Evolutionary conservation across 2,329 filamentous ascomycete genomes (phyloP), one percentile per base, ranked within the genome.

Genomic region (Endocalyx cinctus): DNA sequence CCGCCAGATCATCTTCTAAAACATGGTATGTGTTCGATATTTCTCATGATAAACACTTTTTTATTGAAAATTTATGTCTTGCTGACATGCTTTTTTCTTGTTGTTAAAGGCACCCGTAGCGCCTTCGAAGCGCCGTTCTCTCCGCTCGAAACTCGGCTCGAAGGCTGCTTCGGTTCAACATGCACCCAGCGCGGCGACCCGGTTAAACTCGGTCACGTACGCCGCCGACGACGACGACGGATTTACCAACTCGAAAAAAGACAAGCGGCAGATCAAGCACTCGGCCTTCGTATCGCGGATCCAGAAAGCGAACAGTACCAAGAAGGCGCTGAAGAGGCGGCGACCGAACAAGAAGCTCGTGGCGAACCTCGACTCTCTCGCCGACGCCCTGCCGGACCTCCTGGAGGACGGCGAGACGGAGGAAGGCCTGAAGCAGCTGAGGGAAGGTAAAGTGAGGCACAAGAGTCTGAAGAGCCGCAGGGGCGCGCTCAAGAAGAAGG

Each of bases 221-320:
- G 69, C 73, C 46, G 54, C 63, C 29, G 67, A 72, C 11, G 35
- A 43, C 2, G 35, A 28, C 28, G 72, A 79, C 55, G 43, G 57
- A 39, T 89, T 90, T 60, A 66, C 79, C 40, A 74, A 79, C 34
- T 79, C 73, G 43, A 97, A 96, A 63, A 81, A 77, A 55, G 86
- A 94, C 66, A 94, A 90, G 67, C 84, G 82, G 16, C 66, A 72
- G 20, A 86, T 94, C 50, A 89, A 88, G 55, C 87, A 87, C 68
- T 83, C 84, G 0, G 65, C 80, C 11, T 87, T 97, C 45, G 69
- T 94, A 17, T 82, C 79, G 14, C 84, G 81, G 43, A 84, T 95
- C 50, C 67, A 79, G 45, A 87, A 88, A 46, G 47, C 65, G 38
- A 49, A 59, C 33, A 58, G n/a, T n/a, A 23, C 20, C 20, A 23